Base-by-base conservation (phyloP, 208 protist species). In the Herpetomonas tarakana region DNA sequence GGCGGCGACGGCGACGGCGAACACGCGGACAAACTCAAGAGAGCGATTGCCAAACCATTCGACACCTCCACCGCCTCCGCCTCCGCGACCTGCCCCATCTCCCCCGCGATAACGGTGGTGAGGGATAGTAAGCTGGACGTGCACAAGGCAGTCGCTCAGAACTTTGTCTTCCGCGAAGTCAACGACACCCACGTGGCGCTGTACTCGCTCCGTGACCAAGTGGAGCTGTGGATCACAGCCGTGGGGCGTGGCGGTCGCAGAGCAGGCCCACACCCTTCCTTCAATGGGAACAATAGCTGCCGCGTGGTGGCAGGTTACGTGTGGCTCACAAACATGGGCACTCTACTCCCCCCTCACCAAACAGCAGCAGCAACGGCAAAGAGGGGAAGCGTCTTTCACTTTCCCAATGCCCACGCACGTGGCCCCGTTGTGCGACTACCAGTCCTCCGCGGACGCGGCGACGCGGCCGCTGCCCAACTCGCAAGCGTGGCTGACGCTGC, bases 1-100 rank as follows among this genome's bases (percentile, higher is more conserved):
- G 35, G 6, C 35, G 14, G 35, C 14, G 9, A 41, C 14, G 35
- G 51, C 39, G 72, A 74, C 21, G 60, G 66, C 24, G 44, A 27
- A 27, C 64, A 65, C 38, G 21, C 4, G 0, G 35, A 19, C n/a
- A n/a, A n/a, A n/a, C n/a, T n/a, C n/a, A n/a, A n/a, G n/a, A n/a
- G n/a, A n/a, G n/a, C n/a, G n/a, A n/a, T n/a, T n/a, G n/a, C n/a
- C n/a, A 26, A 47, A 52, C 51, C 29, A 31, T 28, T 3, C 11
- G 51, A 31, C 16, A 19, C n/a, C 19, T 55, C 51, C 12, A 58
- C 31, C 14, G 9, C 25, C 4, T 19, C 44, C 2, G 19, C 44
- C 18, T 22, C 31, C 11, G 19, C 53, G 22, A 44, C 28, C 18
- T 18, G 18, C 16, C 16, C 11, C n/a, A n/a, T n/a, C n/a, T n/a